phyloP scores from a whole-genome alignment of 2,329 filamentous ascomycete species.

The Coniochaeta sp. region DNA sequence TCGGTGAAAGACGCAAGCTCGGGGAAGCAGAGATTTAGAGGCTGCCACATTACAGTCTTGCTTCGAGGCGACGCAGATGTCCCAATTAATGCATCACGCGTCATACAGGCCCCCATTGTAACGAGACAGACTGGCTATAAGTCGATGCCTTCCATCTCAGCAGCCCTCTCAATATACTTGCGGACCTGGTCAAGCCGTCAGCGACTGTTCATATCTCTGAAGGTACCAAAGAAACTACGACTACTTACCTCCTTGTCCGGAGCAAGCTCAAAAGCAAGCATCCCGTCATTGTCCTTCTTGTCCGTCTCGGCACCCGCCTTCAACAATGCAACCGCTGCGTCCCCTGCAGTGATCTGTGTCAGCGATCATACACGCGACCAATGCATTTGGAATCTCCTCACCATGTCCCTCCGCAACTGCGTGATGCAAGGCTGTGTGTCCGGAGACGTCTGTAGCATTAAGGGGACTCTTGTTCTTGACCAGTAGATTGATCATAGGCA shows the following conservation, averaged over 20 bases:
- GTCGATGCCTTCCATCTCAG: conserved; percentile 78
- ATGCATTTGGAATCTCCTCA: conserved; percentile 23
- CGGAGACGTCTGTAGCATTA: conserved; percentile 74
- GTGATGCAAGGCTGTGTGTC: conserved; percentile 87
- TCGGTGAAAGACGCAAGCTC: too few species aligned
- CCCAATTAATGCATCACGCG: too few species aligned
- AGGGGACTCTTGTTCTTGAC: conserved; percentile 72
- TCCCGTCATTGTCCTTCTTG: conserved; percentile 66
- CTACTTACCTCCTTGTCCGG: conserved; percentile 72
- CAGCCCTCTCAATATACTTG: conserved; percentile 68
- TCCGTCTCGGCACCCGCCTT: conserved; percentile 78
- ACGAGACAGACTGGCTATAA: conserved; percentile 19
- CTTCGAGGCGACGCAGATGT: too few species aligned
- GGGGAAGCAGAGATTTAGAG: too few species aligned
- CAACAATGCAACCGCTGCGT: conserved; percentile 74
- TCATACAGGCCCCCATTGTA: neutral
- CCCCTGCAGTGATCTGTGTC: conserved; percentile 37
- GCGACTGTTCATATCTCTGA: neutral
- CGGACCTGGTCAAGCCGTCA: conserved; percentile 45
- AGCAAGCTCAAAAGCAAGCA: conserved; percentile 69
- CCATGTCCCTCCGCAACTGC: conserved; percentile 69
- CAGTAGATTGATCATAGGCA: conserved; percentile 78
- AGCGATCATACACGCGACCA: neutral
- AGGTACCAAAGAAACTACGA: conserved; percentile 1
- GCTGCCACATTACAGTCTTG: too few species aligned